Evolutionary conservation across 768 basidiomycete genomes (phyloP).

Genomic region (Vishniacozyma victoriae): DNA sequence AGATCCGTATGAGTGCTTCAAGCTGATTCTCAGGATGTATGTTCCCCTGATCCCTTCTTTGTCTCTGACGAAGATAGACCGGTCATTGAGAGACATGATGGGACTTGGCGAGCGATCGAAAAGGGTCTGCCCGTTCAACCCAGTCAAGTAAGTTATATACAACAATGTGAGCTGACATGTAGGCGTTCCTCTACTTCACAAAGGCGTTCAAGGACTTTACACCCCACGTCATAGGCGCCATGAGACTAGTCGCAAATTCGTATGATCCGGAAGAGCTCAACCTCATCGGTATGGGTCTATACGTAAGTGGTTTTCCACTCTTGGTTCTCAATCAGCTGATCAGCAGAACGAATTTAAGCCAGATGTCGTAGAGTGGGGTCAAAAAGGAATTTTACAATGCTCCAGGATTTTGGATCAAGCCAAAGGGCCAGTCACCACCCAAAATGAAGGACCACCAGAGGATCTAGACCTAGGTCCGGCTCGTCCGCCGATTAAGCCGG

Average conservation of each 20-base stretch:
- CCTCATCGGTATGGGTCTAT: slow-evolving; percentile 65
- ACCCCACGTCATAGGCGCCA: slow-evolving; percentile 63
- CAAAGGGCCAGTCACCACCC: slow-evolving; percentile 7
- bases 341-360: slow-evolving; percentile 68
- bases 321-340: neutral
- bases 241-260: slow-evolving; percentile 47
- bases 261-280: slow-evolving; percentile 47
- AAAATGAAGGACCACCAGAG: neutral
- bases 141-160: slow-evolving; percentile 44
- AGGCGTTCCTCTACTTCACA: slow-evolving; percentile 78
- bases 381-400: slow-evolving; percentile 67
- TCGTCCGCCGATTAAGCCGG: too few relatives aligned
- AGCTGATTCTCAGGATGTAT: slow-evolving; percentile 49
- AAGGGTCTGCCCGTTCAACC: slow-evolving; percentile 66
- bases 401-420: slow-evolving; percentile 57
- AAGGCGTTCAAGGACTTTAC: slow-evolving; percentile 72
- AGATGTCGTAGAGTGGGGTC: slow-evolving; percentile 73
- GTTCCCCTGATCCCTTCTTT: slow-evolving; percentile 13
- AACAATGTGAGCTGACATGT: neutral
- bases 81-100: slow-evolving; percentile 63
- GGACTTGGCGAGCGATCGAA: slow-evolving; percentile 78
- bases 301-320: slow-evolving; percentile 48
- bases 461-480: neutral
- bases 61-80: slow-evolving; percentile 53
- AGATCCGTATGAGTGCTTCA: slow-evolving; percentile 6